Evolutionary conservation across 768 basidiomycete genomes (phyloP), one percentile per base, ranked within the genome.

Genomic region (Gymnopilus junonius): DNA sequence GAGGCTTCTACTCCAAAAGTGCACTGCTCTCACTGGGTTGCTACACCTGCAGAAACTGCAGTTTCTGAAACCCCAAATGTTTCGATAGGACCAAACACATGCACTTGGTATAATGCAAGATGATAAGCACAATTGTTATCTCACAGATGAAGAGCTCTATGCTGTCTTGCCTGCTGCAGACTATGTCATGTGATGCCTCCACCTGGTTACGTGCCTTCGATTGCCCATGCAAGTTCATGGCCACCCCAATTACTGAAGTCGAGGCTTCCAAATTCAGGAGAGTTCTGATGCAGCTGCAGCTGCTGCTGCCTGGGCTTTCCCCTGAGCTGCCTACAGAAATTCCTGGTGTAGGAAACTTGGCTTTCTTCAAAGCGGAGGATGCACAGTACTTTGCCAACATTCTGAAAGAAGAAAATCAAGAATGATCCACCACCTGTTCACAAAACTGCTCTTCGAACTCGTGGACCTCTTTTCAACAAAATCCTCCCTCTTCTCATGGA

Each of bases 391-490:
- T 99, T 67, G 91, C 95, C 56, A 97, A 98, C 76, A 95, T 98
- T 64, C 74, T 94, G 59, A 94, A 92, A 72, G 94, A 97, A 78
- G 95, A 99, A 99, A 79, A 99, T 99, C 79, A 99, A 99, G 83
- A 99, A 99, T 73, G 97, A 97, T 53, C 98, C 97, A 2, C 97
- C 97, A 27, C 97, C 97, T 10, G 95, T 98, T 62, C 90, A 97
- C 61, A 99, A 99, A 77, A 95, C 97, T 1, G 97, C 97, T 14
- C 88, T 99, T 39, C 87, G 97, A 99, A 74, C 99, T 99, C 70
- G 99, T 97, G 15, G 97, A 99, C 97, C 97, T 15, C 83, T 99
- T 5, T 99, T 99, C 76, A 97, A 99, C 80, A 99, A 99, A 77
- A 99, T 99, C 64, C 83, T 99, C 0, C 97, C 97, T 0, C 82